A percentile compares a stretch with the other conserved stretches of the same genome.
These are phyloP conservation scores for Sphagnurus paluster DNA, from an alignment of 1,284 basidiomycete species.

Conservation along the genomic window DNA sequence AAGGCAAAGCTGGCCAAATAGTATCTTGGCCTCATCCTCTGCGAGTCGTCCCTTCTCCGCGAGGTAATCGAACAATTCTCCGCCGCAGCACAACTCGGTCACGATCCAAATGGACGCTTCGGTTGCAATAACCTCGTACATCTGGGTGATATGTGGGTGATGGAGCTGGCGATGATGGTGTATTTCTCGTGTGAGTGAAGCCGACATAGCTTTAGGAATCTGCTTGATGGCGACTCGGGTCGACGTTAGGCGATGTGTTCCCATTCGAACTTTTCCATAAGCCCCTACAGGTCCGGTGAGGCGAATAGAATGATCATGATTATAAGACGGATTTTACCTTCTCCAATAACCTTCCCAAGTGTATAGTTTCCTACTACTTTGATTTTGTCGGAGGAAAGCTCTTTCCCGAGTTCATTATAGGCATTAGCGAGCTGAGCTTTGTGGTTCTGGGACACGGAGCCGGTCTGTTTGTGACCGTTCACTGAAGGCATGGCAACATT, in stretches of 20 bases:
- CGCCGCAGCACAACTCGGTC: constrained; percentile 94
- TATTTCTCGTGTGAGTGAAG: constrained; percentile 93
- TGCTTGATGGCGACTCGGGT: constrained; percentile 96
- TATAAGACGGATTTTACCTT: constrained; percentile 58
- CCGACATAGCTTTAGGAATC: constrained; percentile 90
- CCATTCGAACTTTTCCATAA: constrained; percentile 92
- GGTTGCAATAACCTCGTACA: constrained; percentile 97
- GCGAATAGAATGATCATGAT: neutral
- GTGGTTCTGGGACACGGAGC: constrained; percentile 72
- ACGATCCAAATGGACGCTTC: constrained; percentile 96
- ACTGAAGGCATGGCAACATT: constrained; percentile 36
- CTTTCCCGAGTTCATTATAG: constrained; percentile 96
- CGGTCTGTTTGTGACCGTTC: constrained; percentile 62
- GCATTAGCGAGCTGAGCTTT: constrained; percentile 90
- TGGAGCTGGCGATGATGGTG: constrained; percentile 97
- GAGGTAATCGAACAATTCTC: constrained; percentile 97
- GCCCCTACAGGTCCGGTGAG: constrained; percentile 55
- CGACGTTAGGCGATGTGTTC: constrained; percentile 88
- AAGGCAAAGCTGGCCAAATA: constrained; percentile 96
- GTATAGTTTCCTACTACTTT: constrained; percentile 96
- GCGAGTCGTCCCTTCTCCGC: constrained; percentile 89
- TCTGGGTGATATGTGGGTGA: constrained; percentile 92
- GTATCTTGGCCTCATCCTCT: constrained; percentile 79
- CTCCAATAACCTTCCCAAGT: constrained; percentile 92
- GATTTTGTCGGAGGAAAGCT: constrained; percentile 86